phyloP scores from a whole-genome alignment of 495 filamentous ascomycete species.

The Rhizodiscina lignyota region DNA sequence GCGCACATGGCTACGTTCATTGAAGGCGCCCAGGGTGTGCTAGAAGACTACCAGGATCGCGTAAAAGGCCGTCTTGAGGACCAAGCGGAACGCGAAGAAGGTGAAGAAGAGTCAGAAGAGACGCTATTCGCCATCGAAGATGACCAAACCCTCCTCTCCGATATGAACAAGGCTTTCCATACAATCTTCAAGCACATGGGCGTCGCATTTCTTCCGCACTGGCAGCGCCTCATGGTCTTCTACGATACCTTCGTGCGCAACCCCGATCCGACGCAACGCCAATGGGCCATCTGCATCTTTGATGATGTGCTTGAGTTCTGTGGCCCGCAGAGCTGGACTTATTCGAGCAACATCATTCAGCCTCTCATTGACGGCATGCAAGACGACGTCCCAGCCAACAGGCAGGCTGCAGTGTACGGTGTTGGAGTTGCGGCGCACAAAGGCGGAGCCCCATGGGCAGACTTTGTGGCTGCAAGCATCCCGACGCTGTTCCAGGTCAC shows the following conservation, averaged over 20 bases:
- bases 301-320: slow-evolving; percentile 98
- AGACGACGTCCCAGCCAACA: slow-evolving; percentile 76
- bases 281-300: slow-evolving; percentile 97
- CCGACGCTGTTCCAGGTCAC: slow-evolving; percentile 71
- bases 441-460: slow-evolving; percentile 67
- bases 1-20: slow-evolving; percentile 79
- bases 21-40: slow-evolving; percentile 58
- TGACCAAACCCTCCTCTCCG: slow-evolving; percentile 87
- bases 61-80: slow-evolving; percentile 69
- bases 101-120: slow-evolving; percentile 68
- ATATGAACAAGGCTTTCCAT: slow-evolving; percentile 99
- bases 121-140: slow-evolving; percentile 86
- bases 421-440: slow-evolving; percentile 92
- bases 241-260: slow-evolving; percentile 79
- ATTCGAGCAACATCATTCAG: slow-evolving; percentile 67
- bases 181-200: slow-evolving; percentile 96
- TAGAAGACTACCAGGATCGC: slow-evolving; percentile 82
- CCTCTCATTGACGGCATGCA: slow-evolving; percentile 70
- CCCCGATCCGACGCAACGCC: slow-evolving; percentile 75
- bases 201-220: slow-evolving; percentile 63
- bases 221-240: slow-evolving; percentile 67
- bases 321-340: slow-evolving; percentile 64
- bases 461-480: slow-evolving; percentile 64
- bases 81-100: slow-evolving; percentile 45
- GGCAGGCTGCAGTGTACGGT: slow-evolving; percentile 92